Percentiles rank a stretch among this genome's conserved stretches.
These are phyloP conservation scores for Candida easanensis DNA, from an alignment of 805 yeast species.

Conservation along the genomic window DNA sequence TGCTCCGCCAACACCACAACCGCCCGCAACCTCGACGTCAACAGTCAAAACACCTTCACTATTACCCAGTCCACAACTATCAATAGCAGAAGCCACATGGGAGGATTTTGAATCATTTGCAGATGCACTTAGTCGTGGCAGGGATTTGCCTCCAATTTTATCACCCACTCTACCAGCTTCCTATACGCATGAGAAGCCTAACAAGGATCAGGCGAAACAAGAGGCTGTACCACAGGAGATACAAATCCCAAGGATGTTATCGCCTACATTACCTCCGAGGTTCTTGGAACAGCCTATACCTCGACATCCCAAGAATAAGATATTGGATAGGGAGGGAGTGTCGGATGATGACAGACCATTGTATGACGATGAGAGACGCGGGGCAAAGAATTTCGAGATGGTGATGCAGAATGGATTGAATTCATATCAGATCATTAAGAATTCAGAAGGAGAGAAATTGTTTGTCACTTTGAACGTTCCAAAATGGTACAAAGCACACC, in stretches of 20 bases:
- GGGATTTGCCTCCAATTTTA: not conserved
- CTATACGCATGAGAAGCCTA: not conserved
- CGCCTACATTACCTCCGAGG: conserved; percentile 22
- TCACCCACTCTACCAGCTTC: not conserved
- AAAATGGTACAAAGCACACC: conserved; percentile 10
- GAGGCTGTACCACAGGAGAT: not conserved
- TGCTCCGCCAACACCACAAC: not conserved
- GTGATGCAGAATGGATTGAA: conserved; percentile 13
- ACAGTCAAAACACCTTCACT: not conserved
- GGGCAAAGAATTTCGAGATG: conserved; percentile 9
- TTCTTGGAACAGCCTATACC: conserved; percentile 11
- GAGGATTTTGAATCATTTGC: not conserved
- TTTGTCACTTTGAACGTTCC: conserved; percentile 18
- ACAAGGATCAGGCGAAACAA: not conserved
- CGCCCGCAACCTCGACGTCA: not conserved
- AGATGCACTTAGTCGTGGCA: not conserved
- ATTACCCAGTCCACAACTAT: not conserved
- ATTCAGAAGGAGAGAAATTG: not conserved
- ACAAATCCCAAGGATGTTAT: conserved; percentile 18
- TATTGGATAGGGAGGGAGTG: not conserved
- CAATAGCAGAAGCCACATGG: not conserved
- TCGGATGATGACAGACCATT: not conserved
- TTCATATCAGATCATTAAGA: conserved; percentile 7
- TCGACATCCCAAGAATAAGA: not conserved
- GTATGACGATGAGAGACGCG: conserved; percentile 4